Base-by-base conservation (phyloP, 2,329 filamentous ascomycete species). In the Aspergillus pseudoviridinutans region DNA sequence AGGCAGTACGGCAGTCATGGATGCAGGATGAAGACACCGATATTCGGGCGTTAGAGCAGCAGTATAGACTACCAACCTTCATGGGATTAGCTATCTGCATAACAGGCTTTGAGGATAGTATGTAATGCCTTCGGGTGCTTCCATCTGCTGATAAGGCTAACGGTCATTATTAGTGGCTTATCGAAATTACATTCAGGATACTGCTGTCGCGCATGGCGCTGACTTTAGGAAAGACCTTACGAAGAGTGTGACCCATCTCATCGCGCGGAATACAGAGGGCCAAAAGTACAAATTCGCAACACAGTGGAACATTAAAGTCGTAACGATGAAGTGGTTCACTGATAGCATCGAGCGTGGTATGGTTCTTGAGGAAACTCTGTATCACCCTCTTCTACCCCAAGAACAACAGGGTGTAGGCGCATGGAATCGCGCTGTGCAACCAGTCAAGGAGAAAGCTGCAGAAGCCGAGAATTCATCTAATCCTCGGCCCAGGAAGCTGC, bases 211-310 rank as follows among this genome's bases (percentile, higher is more conserved):
- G 17, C 86, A 95, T 68, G 93, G 93, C 32, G 94, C 87, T n/a
- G 79, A 84, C 54, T 97, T 97, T 71, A 87, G 89, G 28, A 91
- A 90, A 55, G 93, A 99, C 71, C 81, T 99, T 54, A 96, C 92
- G 9, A 91, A 87, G 68, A 82, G 80, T 54, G 90, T 95, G 62
- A 96, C 92, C 1, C 94, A 99, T 74, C 82, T 99, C 17, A 88
- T 99, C 62, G 91, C 91, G 32, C 84, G 84, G 60, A 84, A 83
- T 52, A 87, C 93, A 8, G 84, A 90, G 62, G 93, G 94, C 24
- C 90, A 91, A 59, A 99, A 99, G 74, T 99, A 96, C 72, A 84
- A 85, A 55, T 91, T 91, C 56, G 94, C 93, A n/a, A 86, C 84
- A 64, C 82, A 82, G 65, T 99, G 94, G 92, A 82, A 83, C 49